Base-by-base conservation (phyloP, 1,284 basidiomycete species). In the Mycena sp. region DNA sequence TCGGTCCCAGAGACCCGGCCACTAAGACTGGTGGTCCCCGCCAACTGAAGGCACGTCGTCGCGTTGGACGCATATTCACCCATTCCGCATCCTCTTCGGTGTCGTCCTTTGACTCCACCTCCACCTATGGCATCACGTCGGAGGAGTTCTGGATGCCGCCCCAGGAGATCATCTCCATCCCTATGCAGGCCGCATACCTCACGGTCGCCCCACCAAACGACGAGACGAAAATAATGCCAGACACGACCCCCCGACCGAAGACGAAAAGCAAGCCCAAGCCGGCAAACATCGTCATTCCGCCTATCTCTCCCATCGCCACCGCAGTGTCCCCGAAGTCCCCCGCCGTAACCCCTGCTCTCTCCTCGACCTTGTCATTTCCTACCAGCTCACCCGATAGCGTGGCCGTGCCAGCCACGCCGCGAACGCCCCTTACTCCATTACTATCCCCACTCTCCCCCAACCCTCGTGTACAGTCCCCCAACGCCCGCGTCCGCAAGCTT, bases 241-340 rank as follows among this genome's bases (percentile, higher is more conserved):
- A 48, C 25, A 43, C 57, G 30, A 54, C 50, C 12, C 44, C 55
- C 29, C 51, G n/a, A 28, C 54, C 58, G 6, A 58, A 55, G 43
- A 56, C 46, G 58, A 64, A 58, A 56, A 19, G 19, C 3, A 64
- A 58, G 25, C 43, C 62, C 26, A 64, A 64, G 49, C 65, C 65
- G 4, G 65, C 65, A 5, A 58, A 67, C 19, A 67, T 67, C 25
- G 43, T 67, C 38, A 67, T 64, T 23, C 62, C 62, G 6, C 62
- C 29, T 11, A 59, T 28, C 19, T n/a, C 46, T 40, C 40, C 53
- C 30, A 21, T 19, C 40, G 41, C 52, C 5, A 51, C 48, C 12
- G 43, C 54, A 5, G 49, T 48, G 1, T 64, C 62, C 0, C 57
- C 57, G 17, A 46, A 49, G 0, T 54, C 53, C 35, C 43, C 50